Percentiles rank a stretch among this genome's conserved stretches.
phyloP scores from a whole-genome alignment of 768 basidiomycete species.

The Nidularia pulvinata region DNA sequence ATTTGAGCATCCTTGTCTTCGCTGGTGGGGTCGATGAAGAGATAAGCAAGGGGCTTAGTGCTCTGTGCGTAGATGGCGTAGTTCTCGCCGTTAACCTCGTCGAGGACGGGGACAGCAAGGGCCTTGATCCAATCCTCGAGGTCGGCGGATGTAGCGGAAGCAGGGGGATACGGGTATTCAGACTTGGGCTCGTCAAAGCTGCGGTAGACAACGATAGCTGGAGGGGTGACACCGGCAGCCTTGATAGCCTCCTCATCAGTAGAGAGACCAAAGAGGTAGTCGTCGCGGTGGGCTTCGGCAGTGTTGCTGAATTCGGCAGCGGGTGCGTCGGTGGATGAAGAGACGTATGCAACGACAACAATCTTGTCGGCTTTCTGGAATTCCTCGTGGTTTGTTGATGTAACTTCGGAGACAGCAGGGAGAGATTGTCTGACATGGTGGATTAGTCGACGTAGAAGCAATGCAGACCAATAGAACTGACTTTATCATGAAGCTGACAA shows the following conservation, averaged over 20 bases:
- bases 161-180: slow-evolving; percentile 65
- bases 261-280: slow-evolving; percentile 88
- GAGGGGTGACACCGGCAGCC: slow-evolving; percentile 74
- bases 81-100: slow-evolving; percentile 94
- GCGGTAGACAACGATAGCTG: slow-evolving; percentile 92
- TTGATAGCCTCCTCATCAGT: slow-evolving; percentile 70
- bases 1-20: slow-evolving; percentile 66
- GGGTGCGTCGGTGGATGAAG: slow-evolving; percentile 70
- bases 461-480: slow-evolving; percentile 29
- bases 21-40: slow-evolving; percentile 85
- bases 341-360: slow-evolving; percentile 84
- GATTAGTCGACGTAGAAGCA: neutral
- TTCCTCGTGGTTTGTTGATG: slow-evolving; percentile 71
- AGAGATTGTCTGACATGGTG: slow-evolving; percentile 69
- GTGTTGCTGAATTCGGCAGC: slow-evolving; percentile 74
- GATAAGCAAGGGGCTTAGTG: slow-evolving; percentile 88
- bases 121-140: slow-evolving; percentile 80
- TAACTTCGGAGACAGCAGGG: slow-evolving; percentile 89
- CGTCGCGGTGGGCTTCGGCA: slow-evolving; percentile 89
- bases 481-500: slow-evolving; percentile 97
- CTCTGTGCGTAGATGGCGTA: slow-evolving; percentile 84
- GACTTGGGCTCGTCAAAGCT: slow-evolving; percentile 82
- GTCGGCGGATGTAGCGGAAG: slow-evolving; percentile 54
- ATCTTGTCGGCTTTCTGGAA: slow-evolving; percentile 91
- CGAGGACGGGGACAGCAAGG: slow-evolving; percentile 85